phyloP scores from a whole-genome alignment of 306 rosid species.

The Trifolium fragiferum region DNA sequence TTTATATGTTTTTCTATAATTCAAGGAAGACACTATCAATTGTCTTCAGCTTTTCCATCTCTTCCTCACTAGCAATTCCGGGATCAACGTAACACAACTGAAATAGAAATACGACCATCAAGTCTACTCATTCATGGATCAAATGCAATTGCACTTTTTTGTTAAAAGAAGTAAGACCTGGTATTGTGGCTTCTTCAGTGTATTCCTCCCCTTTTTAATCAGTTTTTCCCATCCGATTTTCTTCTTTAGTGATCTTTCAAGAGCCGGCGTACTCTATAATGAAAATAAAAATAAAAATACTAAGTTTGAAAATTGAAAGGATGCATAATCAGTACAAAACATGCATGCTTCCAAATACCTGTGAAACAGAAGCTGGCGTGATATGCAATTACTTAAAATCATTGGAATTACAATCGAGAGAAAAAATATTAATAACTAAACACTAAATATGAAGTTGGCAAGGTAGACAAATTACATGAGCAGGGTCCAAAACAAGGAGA shows the following conservation, averaged over 20 bases:
- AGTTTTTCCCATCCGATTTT: slow-evolving; percentile 74
- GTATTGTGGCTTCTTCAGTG: slow-evolving; percentile 76
- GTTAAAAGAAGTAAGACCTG: slow-evolving; percentile 57
- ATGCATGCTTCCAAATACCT: slow-evolving; percentile 31
- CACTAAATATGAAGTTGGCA: slow-evolving; percentile 17
- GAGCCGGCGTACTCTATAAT: slow-evolving; percentile 61
- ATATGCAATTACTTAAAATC: slow-evolving; percentile 22
- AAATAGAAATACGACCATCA: slow-evolving; percentile 48
- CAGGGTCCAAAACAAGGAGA: slow-evolving; percentile 83
- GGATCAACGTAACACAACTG: slow-evolving; percentile 85
- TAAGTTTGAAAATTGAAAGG: slow-evolving; percentile 34
- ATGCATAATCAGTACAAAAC: slow-evolving; percentile 16
- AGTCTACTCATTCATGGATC: slow-evolving; percentile 5
- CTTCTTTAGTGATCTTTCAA: slow-evolving; percentile 63
- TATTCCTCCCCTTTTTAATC: slow-evolving; percentile 73
- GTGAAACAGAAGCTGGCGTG: slow-evolving; percentile 13
- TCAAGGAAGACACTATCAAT: slow-evolving; percentile 71
- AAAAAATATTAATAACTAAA: slow-evolving; percentile 25
- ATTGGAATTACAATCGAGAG: slow-evolving; percentile 25
- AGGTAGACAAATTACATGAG: slow-evolving; percentile 59
- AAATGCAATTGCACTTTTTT: slow-evolving; percentile 18
- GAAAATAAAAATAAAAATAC: slow-evolving; percentile 37
- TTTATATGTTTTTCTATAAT: slow-evolving; percentile 48
- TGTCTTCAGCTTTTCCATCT: slow-evolving; percentile 69
- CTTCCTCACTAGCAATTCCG: slow-evolving; percentile 66